These are phyloP conservation scores for Trichoderma semiorbis DNA, from an alignment of 2,329 filamentous ascomycete species.

Conservation along the genomic window DNA sequence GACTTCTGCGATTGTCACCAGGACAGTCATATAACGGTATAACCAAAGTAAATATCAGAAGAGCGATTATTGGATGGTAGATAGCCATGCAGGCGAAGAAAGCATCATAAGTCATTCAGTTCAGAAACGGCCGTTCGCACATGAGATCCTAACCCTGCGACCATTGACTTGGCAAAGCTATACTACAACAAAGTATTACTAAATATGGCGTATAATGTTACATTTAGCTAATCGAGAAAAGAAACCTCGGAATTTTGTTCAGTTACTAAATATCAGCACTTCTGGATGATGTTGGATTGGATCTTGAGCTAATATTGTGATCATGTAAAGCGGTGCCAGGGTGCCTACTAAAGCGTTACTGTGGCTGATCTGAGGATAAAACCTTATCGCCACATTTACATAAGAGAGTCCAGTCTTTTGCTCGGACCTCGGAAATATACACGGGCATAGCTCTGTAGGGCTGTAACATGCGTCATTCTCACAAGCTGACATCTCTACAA, in stretches of 20 bases:
- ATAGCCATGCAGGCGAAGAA: no score
- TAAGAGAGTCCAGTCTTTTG: neutral
- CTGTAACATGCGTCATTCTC: neutral
- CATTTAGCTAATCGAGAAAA: neutral
- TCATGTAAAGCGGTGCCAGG: neutral
- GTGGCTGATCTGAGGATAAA: neutral
- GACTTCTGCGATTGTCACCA: no score
- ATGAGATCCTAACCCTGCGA: no score
- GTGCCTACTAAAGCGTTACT: neutral
- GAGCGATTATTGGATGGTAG: no score
- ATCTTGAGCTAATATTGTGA: neutral
- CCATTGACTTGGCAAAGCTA: neutral
- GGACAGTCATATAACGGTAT: no score
- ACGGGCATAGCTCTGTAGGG: neutral
- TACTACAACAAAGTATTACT: neutral
- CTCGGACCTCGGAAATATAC: neutral
- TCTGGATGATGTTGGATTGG: neutral
- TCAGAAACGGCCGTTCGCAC: no score
- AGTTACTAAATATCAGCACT: neutral
- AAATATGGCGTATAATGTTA: neutral
- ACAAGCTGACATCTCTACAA: neutral
- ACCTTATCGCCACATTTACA: neutral
- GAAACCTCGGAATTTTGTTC: neutral
- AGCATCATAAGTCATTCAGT: no score
- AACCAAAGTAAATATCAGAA: no score